Conservation (phyloP, 345 rosid species). For the Rhodamnia rubescens region DNA sequence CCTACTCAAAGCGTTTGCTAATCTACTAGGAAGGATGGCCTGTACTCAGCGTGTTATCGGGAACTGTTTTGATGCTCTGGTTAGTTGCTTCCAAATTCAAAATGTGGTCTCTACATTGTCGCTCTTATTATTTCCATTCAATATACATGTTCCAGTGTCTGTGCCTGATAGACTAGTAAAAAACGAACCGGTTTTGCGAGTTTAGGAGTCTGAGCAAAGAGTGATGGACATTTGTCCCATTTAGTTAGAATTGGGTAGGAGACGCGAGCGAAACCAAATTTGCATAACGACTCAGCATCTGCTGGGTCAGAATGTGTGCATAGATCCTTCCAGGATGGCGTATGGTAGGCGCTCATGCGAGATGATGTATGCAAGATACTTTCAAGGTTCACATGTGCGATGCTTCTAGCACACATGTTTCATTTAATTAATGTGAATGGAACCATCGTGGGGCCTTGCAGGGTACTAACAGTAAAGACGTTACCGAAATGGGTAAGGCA, state of each 20-base stretch:
- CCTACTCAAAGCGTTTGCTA: not conserved
- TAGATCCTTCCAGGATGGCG: not conserved
- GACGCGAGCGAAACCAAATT: not conserved
- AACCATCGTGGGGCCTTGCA: not conserved
- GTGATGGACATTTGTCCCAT: not conserved
- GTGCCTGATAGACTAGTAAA: not conserved
- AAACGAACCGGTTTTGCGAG: not conserved
- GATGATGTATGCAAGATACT: not conserved
- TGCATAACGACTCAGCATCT: not conserved
- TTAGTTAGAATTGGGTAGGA: not conserved
- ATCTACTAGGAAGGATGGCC: not conserved
- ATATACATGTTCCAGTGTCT: not conserved
- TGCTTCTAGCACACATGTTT: not conserved
- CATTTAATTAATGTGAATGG: not conserved
- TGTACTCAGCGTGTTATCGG: not conserved
- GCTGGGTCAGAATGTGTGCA: not conserved
- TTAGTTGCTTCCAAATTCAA: not conserved
- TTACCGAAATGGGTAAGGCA: constrained; percentile 10
- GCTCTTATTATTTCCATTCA: not conserved
- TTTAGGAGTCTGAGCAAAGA: not conserved
- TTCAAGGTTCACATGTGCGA: not conserved
- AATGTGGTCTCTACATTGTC: not conserved
- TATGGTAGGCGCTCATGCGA: not conserved
- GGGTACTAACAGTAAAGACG: constrained; percentile 15
- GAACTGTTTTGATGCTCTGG: not conserved